Base-by-base conservation (phyloP, 1,284 basidiomycete genomes). In the Ceratorhiza oryzae-sativae region DNA sequence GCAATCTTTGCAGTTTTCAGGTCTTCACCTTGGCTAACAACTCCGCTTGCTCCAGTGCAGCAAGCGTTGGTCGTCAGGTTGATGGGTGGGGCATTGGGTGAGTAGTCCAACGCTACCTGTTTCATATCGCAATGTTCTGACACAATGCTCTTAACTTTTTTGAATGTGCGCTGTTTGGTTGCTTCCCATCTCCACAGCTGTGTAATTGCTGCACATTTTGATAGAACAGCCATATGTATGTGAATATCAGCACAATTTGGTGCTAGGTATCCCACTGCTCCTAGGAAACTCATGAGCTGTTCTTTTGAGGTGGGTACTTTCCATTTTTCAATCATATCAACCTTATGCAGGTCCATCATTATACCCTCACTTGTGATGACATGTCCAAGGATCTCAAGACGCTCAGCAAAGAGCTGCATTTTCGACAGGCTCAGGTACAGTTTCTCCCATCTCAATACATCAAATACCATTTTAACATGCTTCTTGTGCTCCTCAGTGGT, bases 261-360 rank as follows among this genome's bases (percentile, higher is more conserved):
- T 3, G 53, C 76, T 0, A 85, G 65, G 73, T 84, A 85, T 23
- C 83, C 77, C 0, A 84, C 77, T 0, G 82, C 74, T 0, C 82
- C 83, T 0, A 84, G 65, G 51, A 84, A 84, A 12, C 77, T 71
- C 55, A 81, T 81, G 0, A 85, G 76, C n/a, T 83, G 80, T n/a
- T 82, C 77, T 42, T 78, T 80, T 10, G 75, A 77, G 0, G 76
- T 61, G 0, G 81, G 83, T 32, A 20, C 18, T 20, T 73, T 74
- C n/a, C n/a, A n/a, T n/a, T n/a, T n/a, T n/a, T n/a, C n/a, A n/a
- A n/a, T n/a, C n/a, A n/a, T n/a, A n/a, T n/a, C n/a, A n/a, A n/a
- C n/a, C n/a, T n/a, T n/a, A n/a, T n/a, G n/a, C n/a, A n/a, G n/a
- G n/a, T n/a, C n/a, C n/a, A n/a, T n/a, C n/a, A n/a, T n/a, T 1